Evolutionary conservation across 768 basidiomycete genomes (phyloP).

Genomic region (Mycena galericulata): DNA sequence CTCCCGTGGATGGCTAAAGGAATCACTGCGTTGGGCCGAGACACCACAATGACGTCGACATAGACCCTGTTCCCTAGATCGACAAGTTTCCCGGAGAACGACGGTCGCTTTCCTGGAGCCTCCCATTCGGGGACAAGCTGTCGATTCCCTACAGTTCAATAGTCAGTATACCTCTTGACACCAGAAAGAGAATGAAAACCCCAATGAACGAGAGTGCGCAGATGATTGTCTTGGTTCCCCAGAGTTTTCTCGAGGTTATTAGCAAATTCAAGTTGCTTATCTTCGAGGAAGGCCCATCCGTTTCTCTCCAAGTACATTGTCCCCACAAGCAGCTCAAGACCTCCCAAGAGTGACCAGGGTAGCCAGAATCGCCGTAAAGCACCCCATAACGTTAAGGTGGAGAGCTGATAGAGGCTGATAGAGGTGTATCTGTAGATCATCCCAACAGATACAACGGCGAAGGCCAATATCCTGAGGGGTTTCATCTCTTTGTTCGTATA

Average conservation of each 20-base stretch:
- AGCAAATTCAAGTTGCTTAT: neutral
- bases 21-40: neutral
- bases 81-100: neutral
- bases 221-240: constrained; percentile 1
- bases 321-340: constrained; percentile 21
- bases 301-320: constrained; percentile 24
- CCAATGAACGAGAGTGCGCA: constrained; percentile 28
- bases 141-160: neutral
- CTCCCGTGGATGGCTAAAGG: constrained; percentile 14
- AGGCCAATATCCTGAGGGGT: neutral
- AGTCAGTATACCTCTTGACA: neutral
- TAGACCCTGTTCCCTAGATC: constrained; percentile 8
- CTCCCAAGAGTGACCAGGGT: too few relatives aligned
- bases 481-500: constrained; percentile 19
- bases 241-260: neutral
- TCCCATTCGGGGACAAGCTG: constrained; percentile 22
- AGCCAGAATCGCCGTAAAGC: too few relatives aligned
- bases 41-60: neutral
- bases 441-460: neutral
- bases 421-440: too few relatives aligned
- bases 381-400: too few relatives aligned
- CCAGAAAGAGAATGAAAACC: neutral
- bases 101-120: neutral
- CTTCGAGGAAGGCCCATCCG: constrained; percentile 28
- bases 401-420: too few relatives aligned